These are phyloP conservation scores for Eimeria sp. DNA, from an alignment of 169 alveolate genomes.

Conservation along the genomic window DNA sequence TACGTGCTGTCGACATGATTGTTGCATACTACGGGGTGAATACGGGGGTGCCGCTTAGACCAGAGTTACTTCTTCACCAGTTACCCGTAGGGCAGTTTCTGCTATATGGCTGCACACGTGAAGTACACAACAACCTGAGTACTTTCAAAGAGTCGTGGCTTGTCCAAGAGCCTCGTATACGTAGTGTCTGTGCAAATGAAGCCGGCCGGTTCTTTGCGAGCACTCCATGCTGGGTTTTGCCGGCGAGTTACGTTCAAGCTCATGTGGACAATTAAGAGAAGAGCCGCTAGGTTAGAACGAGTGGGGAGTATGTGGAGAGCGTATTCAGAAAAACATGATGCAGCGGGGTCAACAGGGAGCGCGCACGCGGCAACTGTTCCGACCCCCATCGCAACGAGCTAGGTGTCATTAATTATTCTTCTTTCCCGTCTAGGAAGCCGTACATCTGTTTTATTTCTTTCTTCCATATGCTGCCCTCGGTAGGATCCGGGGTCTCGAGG, in stretches of 20 bases:
- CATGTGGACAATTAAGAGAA: too few species aligned
- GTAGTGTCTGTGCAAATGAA: too few species aligned
- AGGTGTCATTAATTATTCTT: background rate
- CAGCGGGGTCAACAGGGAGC: background rate
- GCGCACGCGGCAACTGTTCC: background rate
- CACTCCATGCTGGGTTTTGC: too few species aligned
- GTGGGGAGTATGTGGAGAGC: background rate
- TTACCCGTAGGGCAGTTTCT: background rate
- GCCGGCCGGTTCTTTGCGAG: too few species aligned
- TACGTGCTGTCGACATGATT: background rate
- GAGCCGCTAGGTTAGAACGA: too few species aligned
- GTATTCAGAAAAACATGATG: background rate
- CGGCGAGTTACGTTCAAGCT: too few species aligned
- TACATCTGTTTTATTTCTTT: conserved; percentile 91
- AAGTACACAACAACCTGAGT: background rate
- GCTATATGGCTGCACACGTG: background rate
- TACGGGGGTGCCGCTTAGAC: background rate
- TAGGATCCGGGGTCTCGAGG: conserved; percentile 93
- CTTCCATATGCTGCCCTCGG: conserved; percentile 91
- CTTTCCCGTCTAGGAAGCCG: conserved; percentile 83
- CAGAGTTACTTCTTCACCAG: background rate
- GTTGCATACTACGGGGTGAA: background rate
- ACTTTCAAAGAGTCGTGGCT: too few species aligned
- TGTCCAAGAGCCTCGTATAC: too few species aligned
- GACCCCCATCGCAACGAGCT: background rate